phyloP scores from a whole-genome alignment of 148 eudicot genomes.

The Tetragonia tetragonoides region DNA sequence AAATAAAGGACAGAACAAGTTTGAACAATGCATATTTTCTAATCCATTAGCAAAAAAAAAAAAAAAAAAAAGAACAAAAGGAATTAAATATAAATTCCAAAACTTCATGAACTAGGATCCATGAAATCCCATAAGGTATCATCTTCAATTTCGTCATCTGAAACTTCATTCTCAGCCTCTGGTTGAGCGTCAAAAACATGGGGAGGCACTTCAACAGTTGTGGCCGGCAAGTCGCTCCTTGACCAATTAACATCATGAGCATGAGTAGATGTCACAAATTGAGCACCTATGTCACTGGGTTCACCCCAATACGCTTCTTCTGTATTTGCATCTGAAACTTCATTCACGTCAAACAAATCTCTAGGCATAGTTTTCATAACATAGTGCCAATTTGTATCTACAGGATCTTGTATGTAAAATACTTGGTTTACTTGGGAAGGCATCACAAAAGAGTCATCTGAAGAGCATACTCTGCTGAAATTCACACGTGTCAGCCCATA shows the following conservation, averaged over 20 bases:
- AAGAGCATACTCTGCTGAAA: neutral
- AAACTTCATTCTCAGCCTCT: neutral
- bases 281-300: neutral
- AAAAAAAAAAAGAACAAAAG: no score
- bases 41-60: no score
- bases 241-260: neutral
- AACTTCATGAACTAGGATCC: neutral
- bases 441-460: slow-evolving; percentile 16
- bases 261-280: neutral
- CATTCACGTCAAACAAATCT: slow-evolving; percentile 10
- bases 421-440: slow-evolving; percentile 14
- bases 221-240: neutral
- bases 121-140: slow-evolving; percentile 10
- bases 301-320: slow-evolving; percentile 4
- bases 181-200: neutral
- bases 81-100: no score
- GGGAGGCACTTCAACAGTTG: neutral
- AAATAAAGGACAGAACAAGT: no score
- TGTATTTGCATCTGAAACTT: neutral
- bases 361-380: neutral
- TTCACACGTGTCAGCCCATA: slow-evolving; percentile 1
- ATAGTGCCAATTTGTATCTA: neutral
- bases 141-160: slow-evolving; percentile 15
- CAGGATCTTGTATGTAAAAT: slow-evolving; percentile 7
- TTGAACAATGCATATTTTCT: no score